Conservation (phyloP, 345 rosid species). For the Microthlaspi erraticum region DNA sequence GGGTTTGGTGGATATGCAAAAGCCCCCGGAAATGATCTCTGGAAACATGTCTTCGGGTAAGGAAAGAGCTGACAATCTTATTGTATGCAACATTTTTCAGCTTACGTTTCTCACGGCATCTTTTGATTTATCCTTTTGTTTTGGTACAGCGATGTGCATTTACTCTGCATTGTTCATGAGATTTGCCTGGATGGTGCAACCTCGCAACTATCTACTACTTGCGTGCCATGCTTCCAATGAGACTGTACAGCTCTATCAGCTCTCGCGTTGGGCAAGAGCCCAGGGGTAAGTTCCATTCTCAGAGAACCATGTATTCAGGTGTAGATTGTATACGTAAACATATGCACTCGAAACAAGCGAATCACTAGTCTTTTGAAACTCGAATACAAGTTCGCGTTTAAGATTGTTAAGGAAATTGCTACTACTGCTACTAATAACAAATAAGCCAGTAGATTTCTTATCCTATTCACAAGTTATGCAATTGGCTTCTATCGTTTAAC, state of each 20-base stretch:
- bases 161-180: conserved; percentile 86
- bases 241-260: conserved; percentile 91
- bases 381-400: no score
- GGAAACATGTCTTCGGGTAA: conserved; percentile 85
- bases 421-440: no score
- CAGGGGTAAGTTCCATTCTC: conserved; percentile 59
- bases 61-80: neutral
- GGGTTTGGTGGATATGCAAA: conserved; percentile 91
- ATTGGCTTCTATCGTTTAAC: neutral
- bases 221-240: conserved; percentile 97
- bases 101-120: neutral
- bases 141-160: conserved; percentile 70
- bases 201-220: conserved; percentile 80
- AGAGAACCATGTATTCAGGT: neutral
- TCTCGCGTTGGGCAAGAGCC: conserved; percentile 84
- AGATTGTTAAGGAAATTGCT: no score
- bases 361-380: neutral
- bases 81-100: neutral
- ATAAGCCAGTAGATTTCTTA: no score
- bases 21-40: conserved; percentile 96
- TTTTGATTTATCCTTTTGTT: neutral
- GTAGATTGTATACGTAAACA: neutral
- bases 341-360: neutral
- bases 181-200: conserved; percentile 93
- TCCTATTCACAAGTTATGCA: neutral